Evolutionary conservation across 208 protist species (phyloP).

Genomic region (Histomonas meleagridis): DNA sequence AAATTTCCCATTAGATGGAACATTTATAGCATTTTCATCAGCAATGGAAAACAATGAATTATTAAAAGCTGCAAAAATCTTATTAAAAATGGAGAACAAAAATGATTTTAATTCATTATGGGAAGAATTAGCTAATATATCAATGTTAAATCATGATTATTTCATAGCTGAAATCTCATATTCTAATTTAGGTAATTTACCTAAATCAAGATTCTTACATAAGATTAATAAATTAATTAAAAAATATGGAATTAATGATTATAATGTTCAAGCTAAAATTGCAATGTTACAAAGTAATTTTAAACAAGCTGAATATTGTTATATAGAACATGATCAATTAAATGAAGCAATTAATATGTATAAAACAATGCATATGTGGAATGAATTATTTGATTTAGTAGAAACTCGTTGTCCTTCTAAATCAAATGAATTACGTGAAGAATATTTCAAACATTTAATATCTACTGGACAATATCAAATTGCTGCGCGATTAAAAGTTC

Average conservation of each 20-base stretch:
- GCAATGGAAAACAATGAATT: constrained; percentile 29
- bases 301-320: constrained; percentile 27
- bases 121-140: background rate
- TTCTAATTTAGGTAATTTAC: constrained; percentile 1
- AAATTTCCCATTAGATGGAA: background rate
- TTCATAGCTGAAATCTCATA: background rate
- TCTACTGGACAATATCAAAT: background rate
- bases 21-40: constrained; percentile 20
- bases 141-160: background rate
- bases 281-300: constrained; percentile 24
- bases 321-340: background rate
- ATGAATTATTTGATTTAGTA: constrained; percentile 6
- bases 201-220: background rate
- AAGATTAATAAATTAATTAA: constrained; percentile 23
- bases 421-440: background rate
- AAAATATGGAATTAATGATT: background rate
- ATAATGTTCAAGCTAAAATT: background rate
- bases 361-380: constrained; percentile 35
- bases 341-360: background rate
- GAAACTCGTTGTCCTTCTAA: background rate
- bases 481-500: background rate
- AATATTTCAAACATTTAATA: background rate
- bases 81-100: background rate
- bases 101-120: background rate
- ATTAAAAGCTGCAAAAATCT: background rate